These are phyloP conservation scores for Globisporangium paddicum DNA, from an alignment of 352 stramenopile species.

Conservation along the genomic window DNA sequence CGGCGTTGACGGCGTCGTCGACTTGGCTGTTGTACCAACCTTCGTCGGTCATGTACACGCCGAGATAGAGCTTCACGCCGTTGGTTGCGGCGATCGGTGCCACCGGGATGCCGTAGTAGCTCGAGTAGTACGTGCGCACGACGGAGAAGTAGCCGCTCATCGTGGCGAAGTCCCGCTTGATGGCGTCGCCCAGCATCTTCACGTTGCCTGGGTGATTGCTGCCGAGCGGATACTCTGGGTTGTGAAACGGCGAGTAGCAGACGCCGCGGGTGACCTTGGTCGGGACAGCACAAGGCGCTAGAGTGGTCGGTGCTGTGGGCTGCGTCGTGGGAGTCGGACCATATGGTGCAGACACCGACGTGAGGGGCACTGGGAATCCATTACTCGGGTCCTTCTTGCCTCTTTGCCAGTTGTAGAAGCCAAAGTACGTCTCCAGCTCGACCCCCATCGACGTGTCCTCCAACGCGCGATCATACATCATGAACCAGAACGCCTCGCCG, in stretches of 20 bases:
- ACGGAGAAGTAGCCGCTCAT: slow-evolving; percentile 59
- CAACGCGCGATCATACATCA: slow-evolving; percentile 61
- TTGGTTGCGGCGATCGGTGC: slow-evolving; percentile 32
- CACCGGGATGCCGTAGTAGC: slow-evolving; percentile 48
- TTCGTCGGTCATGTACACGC: slow-evolving; percentile 71
- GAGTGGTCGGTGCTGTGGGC: neutral
- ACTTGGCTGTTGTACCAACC: slow-evolving; percentile 55
- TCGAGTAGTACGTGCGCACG: slow-evolving; percentile 78
- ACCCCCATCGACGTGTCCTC: slow-evolving; percentile 42
- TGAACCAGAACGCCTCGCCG: slow-evolving; percentile 74
- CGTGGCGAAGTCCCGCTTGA: slow-evolving; percentile 61
- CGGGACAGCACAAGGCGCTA: neutral
- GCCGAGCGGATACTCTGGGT: slow-evolving; percentile 58
- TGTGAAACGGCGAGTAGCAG: slow-evolving; percentile 81
- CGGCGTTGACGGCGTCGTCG: slow-evolving; percentile 33
- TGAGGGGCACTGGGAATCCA: slow-evolving; percentile 32
- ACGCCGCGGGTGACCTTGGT: slow-evolving; percentile 28
- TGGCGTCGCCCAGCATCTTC: slow-evolving; percentile 34
- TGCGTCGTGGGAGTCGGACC: neutral
- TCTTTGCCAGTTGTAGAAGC: slow-evolving; percentile 54
- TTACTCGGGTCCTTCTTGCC: slow-evolving; percentile 21
- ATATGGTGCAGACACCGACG: neutral
- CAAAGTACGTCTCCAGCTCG: slow-evolving; percentile 69
- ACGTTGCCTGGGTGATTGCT: slow-evolving; percentile 19
- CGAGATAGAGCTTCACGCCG: slow-evolving; percentile 58